Base-by-base conservation (phyloP, 2,329 filamentous ascomycete genomes). In the Mycosphaerella sp. region DNA sequence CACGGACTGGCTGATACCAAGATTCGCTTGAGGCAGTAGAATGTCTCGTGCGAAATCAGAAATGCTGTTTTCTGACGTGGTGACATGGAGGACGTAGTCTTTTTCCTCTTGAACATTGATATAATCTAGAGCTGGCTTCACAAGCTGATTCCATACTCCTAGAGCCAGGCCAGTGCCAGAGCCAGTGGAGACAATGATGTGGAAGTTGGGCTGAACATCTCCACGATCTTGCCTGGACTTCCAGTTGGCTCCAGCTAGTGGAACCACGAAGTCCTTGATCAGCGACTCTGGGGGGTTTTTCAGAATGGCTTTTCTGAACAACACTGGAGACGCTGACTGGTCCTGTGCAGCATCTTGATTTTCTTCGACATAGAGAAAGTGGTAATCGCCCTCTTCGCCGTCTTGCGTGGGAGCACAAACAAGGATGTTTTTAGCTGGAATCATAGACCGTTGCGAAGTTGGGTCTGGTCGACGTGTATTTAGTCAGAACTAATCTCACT, bases 11-110 rank as follows among this genome's bases (percentile, higher is more conserved):
- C 66, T 59, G 4, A 70, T 57, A 1, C 74, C 74, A 45, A 69
- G 49, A 50, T 73, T 74, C 12, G 80, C 80, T 34, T 66, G 64
- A 1, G 73, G 70, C 10, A 79, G 68, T 55, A 84, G 71, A 17
- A 68, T 62, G 35, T 65, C 59, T 44, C 62, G 71, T 0, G 85
- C 79, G 47, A 94, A 80, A 1, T 85, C 73, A 5, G 75, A 73
- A 36, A 96, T 78, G 10, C 79, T 86, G 1, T 80, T 70, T 0
- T 78, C 72, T 27, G 79, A 84, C 18, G 77, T 68, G 1, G 89
- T 95, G 43, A 78, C 67, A 46, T 86, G 75, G 2, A 71, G 62
- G 5, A 48, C 41, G 62, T 82, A 84, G 41, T 68, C 55, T 9
- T 52, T 59, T 10, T 51, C 58, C 3, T 66, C 55, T 10, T 66